Conservation (phyloP, 1,139 yeast species). For the Sugiyamaella castrensis region DNA sequence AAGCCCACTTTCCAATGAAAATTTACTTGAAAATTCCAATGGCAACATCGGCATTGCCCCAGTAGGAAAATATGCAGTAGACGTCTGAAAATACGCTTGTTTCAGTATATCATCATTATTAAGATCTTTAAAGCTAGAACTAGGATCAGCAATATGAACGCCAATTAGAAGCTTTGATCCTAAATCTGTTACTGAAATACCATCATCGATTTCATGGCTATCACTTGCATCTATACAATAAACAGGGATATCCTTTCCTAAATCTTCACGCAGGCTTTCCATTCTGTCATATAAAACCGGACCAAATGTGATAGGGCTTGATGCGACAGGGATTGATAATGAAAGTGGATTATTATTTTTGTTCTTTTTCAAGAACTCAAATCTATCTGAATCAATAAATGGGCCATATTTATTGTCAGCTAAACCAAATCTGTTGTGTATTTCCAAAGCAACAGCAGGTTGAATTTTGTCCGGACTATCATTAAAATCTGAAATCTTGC, state of each 20-base stretch:
- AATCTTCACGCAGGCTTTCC: conserved; percentile 14
- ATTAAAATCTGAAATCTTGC: conserved; percentile 11
- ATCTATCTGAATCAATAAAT: conserved; percentile 20
- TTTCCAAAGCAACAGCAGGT: conserved; percentile 15
- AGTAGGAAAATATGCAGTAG: conserved; percentile 76
- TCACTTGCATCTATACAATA: conserved; percentile 80
- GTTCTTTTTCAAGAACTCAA: conserved; percentile 17
- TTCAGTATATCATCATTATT: conserved; percentile 50
- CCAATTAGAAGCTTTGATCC: conserved; percentile 47
- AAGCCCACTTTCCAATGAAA: conserved; percentile 48
- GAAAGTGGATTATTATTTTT: conserved; percentile 9
- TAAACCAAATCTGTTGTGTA: conserved; percentile 19
- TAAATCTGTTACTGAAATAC: conserved; percentile 57
- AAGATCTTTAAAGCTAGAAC: conserved; percentile 50
- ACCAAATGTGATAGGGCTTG: conserved; percentile 14
- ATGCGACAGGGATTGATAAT: too few relatives aligned
- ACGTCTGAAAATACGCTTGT: conserved; percentile 58
- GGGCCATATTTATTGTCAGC: conserved; percentile 21
- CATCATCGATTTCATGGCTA: conserved; percentile 95
- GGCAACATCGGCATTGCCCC: conserved; percentile 73
- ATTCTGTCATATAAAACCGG: conserved; percentile 14
- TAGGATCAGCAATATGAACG: conserved; percentile 87
- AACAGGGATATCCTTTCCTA: conserved; percentile 50
- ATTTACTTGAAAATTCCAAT: conserved; percentile 47
- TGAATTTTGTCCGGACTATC: conserved; percentile 14